Conservation (phyloP, 176 grass and related monocot species). For the Paspalum vaginatum region DNA sequence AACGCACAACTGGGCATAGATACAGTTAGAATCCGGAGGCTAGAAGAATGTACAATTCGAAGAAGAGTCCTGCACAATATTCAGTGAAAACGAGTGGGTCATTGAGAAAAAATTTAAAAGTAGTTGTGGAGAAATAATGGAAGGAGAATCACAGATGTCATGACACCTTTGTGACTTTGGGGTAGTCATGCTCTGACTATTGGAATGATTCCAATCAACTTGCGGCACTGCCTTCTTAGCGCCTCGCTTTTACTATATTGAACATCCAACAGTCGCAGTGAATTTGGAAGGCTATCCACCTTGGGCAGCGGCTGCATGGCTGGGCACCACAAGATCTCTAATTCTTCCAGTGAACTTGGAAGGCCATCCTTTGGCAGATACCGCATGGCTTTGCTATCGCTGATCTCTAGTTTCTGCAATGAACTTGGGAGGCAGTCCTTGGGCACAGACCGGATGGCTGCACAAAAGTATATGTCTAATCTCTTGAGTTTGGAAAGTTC, state of each 20-base stretch:
- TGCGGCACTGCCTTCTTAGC: slow-evolving; percentile 24
- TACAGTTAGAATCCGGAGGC: neutral
- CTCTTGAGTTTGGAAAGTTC: neutral
- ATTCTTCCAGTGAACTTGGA: neutral
- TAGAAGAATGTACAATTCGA: neutral
- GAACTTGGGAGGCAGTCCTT: neutral
- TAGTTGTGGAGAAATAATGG: neutral
- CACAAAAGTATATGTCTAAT: rapidly evolving
- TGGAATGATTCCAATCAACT: slow-evolving; percentile 31
- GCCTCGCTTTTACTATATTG: rapidly evolving
- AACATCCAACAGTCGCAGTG: neutral
- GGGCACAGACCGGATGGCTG: neutral
- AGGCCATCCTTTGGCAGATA: neutral
- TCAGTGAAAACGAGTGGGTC: neutral
- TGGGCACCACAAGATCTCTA: too few species aligned
- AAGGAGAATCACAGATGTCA: neutral
- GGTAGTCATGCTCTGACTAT: neutral
- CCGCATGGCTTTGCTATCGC: rapidly evolving
- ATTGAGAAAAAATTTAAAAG: neutral
- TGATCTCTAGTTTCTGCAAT: neutral
- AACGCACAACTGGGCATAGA: neutral
- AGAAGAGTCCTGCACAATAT: neutral
- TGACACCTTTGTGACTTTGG: slow-evolving; percentile 1
- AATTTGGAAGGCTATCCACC: too few species aligned
- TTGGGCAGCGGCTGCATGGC: too few species aligned